Evolutionary conservation across 1,139 yeast species (phyloP), one percentile per base, ranked within the genome.

Genomic region (Hansenula lynferdii): DNA sequence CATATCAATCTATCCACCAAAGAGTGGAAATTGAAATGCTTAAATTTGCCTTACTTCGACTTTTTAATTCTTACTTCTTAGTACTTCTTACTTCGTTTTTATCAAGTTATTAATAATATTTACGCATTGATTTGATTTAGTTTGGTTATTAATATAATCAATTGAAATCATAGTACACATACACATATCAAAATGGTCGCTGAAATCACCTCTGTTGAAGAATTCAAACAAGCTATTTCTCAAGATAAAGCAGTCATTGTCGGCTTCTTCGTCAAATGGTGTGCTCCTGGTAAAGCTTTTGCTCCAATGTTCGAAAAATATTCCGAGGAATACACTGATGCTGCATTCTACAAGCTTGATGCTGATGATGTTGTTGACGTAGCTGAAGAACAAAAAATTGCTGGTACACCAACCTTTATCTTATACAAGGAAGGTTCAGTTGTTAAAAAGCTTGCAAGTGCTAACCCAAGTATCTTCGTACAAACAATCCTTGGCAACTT

Each of bases 281-380:
- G 97, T 67, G 96, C 96, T 53, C 96, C 97, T 46, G 89, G 97
- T 72, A 87, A 87, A 72, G 84, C 84, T 81, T 82, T 89, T 69
- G 89, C 96, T 45, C 97, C 97, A 60, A 70, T 85, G 68, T 67
- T 89, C 56, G 94, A 86, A 56, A 84, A 85, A 65, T 82, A 87
- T 59, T 64, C 80, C 30, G 62, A 67, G 36, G 72, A 76, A 53
- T 72, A 69, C 65, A 63, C 69, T 27, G 63, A 69, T 35, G 90
- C 82, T 50, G 74, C 72, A 53, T 87, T 89, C 73, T 71, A 77
- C 73, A 86, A 87, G 72, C 76, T 87, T 42, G 96, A 87, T 56
- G 95, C 85, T 47, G 96, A 89, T 58, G 79, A 81, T 60, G 69
- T 80, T 49, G 73, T 82, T 34, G 82, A 77, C 18, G 74, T 87